These are phyloP conservation scores for Hyaloscypha variabilis DNA, from an alignment of 495 filamentous ascomycete genomes.

Conservation along the genomic window DNA sequence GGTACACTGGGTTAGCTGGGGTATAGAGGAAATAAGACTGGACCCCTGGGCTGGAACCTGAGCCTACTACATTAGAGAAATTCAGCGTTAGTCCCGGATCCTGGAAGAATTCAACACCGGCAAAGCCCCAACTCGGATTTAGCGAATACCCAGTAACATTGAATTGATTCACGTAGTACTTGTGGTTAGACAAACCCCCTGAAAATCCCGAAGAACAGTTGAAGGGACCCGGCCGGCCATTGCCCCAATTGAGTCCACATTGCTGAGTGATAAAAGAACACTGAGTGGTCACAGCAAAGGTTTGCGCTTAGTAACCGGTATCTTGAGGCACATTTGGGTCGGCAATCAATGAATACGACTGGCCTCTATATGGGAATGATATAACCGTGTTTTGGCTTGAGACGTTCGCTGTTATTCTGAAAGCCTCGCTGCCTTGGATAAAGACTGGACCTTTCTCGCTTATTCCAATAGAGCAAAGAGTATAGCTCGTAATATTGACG, in stretches of 20 bases:
- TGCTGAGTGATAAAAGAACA: neutral
- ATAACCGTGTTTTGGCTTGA: neutral
- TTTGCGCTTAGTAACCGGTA: neutral
- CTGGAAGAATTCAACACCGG: slow-evolving; percentile 5
- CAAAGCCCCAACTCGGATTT: neutral
- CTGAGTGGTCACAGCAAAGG: slow-evolving; percentile 8
- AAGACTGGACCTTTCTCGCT: neutral
- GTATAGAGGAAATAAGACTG: too few relatives aligned
- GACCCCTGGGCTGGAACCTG: too few relatives aligned
- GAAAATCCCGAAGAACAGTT: neutral
- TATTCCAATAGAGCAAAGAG: neutral
- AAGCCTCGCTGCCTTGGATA: neutral
- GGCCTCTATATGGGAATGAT: neutral
- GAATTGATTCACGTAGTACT: too few relatives aligned
- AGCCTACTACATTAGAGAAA: neutral
- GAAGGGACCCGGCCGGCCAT: neutral
- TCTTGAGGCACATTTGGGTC: neutral
- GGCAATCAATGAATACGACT: neutral
- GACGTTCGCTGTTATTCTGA: neutral
- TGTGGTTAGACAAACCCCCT: too few relatives aligned
- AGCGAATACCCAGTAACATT: neutral
- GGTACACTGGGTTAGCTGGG: neutral
- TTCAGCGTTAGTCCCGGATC: neutral
- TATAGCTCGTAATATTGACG: neutral
- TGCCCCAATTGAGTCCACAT: neutral